phyloP scores from a whole-genome alignment of 129 eudicot species.

The Chrysanthemum seticuspe region DNA sequence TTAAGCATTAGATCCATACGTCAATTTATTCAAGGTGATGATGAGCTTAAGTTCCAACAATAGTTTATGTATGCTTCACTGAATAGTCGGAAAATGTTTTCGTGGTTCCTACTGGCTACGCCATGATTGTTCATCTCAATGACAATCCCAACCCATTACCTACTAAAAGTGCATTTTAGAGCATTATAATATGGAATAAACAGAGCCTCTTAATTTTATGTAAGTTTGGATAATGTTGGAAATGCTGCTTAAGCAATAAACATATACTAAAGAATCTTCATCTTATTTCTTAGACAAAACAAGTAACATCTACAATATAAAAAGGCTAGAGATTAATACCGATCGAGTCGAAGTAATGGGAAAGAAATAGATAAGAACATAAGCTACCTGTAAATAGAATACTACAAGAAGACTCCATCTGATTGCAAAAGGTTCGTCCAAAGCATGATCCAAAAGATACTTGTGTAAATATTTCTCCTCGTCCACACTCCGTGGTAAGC shows the following conservation, averaged over 20 bases:
- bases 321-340: neutral
- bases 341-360: neutral
- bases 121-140: neutral
- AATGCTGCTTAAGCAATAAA: too few species aligned
- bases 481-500: conserved; percentile 79
- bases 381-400: conserved; percentile 74
- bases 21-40: neutral
- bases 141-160: neutral
- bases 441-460: conserved; percentile 66
- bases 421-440: conserved; percentile 55
- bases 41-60: neutral
- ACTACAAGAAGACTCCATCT: conserved; percentile 94
- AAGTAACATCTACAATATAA: too few species aligned
- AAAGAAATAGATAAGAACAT: neutral
- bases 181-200: neutral
- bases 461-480: conserved; percentile 85
- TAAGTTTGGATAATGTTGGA: too few species aligned
- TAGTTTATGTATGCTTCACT: too few species aligned
- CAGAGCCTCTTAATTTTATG: neutral
- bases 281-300: too few species aligned
- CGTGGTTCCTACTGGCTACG: neutral
- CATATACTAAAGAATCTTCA: too few species aligned
- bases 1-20: neutral
- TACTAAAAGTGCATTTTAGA: neutral
- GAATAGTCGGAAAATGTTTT: neutral